Evolutionary conservation across 345 rosid species (phyloP).

Genomic region (Lumnitzera littorea): DNA sequence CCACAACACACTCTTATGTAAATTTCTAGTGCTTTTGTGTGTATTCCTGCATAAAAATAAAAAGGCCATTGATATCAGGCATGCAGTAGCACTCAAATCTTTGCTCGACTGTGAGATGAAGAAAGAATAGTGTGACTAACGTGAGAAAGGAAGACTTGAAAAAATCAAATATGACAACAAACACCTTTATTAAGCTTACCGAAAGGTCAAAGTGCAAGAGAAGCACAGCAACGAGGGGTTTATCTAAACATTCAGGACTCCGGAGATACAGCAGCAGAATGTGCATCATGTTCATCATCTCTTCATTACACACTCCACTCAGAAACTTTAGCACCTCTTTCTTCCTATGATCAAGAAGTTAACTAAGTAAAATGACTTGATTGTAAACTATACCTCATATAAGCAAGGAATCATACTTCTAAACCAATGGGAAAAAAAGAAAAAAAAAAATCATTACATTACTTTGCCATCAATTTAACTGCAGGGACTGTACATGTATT

Average conservation of each 20-base stretch:
- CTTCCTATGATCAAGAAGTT: slow-evolving; percentile 24
- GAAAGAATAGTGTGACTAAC: not conserved
- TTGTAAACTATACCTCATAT: too few relatives aligned
- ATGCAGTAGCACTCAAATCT: too few relatives aligned
- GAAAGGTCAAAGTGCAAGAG: slow-evolving; percentile 40
- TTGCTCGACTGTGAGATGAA: not conserved
- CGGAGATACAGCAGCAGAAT: slow-evolving; percentile 36
- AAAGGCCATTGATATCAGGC: too few relatives aligned
- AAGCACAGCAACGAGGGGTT: slow-evolving; percentile 39
- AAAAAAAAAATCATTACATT: too few relatives aligned
- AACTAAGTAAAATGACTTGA: not conserved
- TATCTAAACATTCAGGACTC: slow-evolving; percentile 26
- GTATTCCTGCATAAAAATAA: too few relatives aligned
- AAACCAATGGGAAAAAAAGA: too few relatives aligned
- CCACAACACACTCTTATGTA: too few relatives aligned
- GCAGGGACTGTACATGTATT: too few relatives aligned
- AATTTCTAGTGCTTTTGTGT: too few relatives aligned
- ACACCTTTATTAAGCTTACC: slow-evolving; percentile 20
- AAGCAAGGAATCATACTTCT: too few relatives aligned
- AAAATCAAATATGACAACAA: not conserved
- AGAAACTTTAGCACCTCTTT: slow-evolving; percentile 25
- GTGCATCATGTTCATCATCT: slow-evolving; percentile 35
- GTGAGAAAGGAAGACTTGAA: not conserved
- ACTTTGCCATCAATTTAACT: too few relatives aligned
- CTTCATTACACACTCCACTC: slow-evolving; percentile 26